Evolutionary conservation across 371 early-diverging fungal species (phyloP), one percentile per base, ranked within the genome.

Genomic region (Actinomucor elegans): DNA sequence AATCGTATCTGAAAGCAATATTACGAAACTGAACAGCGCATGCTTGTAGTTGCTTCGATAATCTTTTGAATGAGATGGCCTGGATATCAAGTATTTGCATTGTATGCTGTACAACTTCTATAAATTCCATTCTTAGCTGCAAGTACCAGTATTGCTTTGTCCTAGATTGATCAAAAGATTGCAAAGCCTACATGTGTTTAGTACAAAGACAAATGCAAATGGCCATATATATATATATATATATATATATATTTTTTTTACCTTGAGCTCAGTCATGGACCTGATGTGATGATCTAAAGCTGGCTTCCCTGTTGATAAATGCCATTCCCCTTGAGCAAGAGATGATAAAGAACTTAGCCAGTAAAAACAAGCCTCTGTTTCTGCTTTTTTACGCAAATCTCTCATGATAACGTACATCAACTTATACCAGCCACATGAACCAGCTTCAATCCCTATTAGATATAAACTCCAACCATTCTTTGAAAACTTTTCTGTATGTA

Each of bases 81-180:
- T 55, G 27, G 1, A 52, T 36, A 20, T 28, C n/a, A 17, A 61
- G 5, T 28, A 61, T 36, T 5, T 27, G 4, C 12, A 35, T 18
- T 0, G 45, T 45, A 5, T 45, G 42, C 26, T 67, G 56, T 12
- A 71, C 52, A 0, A 50, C 38, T 24, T 44, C 49, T 15, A 71
- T 41, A 53, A 66, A 62, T 20, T 76, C 71, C 65, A 71, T 68
- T 5, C 77, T 61, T 10, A 73, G 36, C 18, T 67, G 69, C 20
- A 69, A 48, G 50, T 61, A 73, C 64, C 71, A 66, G 5, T 27
- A 43, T 40, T 67, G 70, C 4, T 60, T 52, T 4, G 36, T 20
- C 17, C 57, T 26, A 14, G 59, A 42, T n/a, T 63, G 57, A 0
- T 48, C 52, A 21, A 73, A 51, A 2, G 66, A 61, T 46, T 61